Evolutionary conservation across 1,139 yeast genomes (phyloP).

Genomic region (Chernovozyma aurita): DNA sequence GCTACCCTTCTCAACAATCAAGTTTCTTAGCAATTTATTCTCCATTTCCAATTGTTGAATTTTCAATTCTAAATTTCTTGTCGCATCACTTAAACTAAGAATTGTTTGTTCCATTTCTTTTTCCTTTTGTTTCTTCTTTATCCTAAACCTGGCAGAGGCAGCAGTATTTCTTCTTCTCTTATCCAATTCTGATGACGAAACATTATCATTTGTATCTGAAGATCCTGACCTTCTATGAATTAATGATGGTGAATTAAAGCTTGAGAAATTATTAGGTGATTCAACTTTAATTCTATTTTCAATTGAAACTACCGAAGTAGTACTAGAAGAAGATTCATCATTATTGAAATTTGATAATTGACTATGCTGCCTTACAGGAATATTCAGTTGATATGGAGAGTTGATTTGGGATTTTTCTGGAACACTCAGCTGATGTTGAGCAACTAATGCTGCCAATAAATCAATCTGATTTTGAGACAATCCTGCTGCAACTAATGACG

Average conservation of each 20-base stretch:
- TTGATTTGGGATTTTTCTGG: slow-evolving; percentile 12
- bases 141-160: slow-evolving; percentile 59
- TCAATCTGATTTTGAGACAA: slow-evolving; percentile 64
- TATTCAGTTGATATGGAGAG: slow-evolving; percentile 3
- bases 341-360: slow-evolving; percentile 9
- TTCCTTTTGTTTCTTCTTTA: slow-evolving; percentile 57
- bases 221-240: slow-evolving; percentile 4
- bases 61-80: slow-evolving; percentile 56
- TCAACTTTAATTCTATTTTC: slow-evolving; percentile 6
- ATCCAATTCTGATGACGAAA: slow-evolving; percentile 41
- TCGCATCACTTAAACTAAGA: slow-evolving; percentile 56
- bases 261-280: slow-evolving; percentile 4
- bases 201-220: slow-evolving; percentile 1
- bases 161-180: slow-evolving; percentile 59
- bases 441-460: slow-evolving; percentile 65
- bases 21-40: slow-evolving; percentile 56
- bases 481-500: slow-evolving; percentile 60
- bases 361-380: slow-evolving; percentile 22
- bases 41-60: slow-evolving; percentile 58
- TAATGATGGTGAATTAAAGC: slow-evolving; percentile 1
- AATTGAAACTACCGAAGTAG: slow-evolving; percentile 10
- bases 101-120: slow-evolving; percentile 58
- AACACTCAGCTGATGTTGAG: slow-evolving; percentile 52
- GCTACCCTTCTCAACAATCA: slow-evolving; percentile 64
- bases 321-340: slow-evolving; percentile 9